A percentile compares a stretch with the other conserved stretches of the same genome.
phyloP scores from a whole-genome alignment of 1,139 yeast genomes.

The Pichia sp. region DNA sequence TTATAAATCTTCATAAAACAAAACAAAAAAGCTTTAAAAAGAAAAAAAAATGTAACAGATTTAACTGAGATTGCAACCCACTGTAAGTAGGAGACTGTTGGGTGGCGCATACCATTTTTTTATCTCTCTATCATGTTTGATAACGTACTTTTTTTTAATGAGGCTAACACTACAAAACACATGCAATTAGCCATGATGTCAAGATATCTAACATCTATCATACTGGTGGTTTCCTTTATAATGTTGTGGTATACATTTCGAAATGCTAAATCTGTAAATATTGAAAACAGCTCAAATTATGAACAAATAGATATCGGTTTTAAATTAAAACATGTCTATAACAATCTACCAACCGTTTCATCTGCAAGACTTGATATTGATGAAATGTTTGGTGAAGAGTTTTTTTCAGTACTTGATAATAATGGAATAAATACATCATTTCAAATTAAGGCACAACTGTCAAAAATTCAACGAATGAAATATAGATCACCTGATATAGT shows the following conservation, averaged over 20 bases:
- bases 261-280: background rate
- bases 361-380: constrained; percentile 26
- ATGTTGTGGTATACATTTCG: constrained; percentile 1
- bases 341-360: constrained; percentile 22
- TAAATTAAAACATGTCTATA: constrained; percentile 21
- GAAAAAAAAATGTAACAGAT: background rate
- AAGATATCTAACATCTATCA: background rate
- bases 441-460: constrained; percentile 2
- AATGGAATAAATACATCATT: constrained; percentile 7
- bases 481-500: constrained; percentile 59
- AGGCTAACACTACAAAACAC: background rate
- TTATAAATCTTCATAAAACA: no score
- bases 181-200: background rate
- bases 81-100: background rate
- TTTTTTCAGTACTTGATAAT: background rate
- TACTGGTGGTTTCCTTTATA: background rate
- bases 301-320: constrained; percentile 7
- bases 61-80: no score
- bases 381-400: background rate
- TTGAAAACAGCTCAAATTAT: background rate
- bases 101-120: background rate
- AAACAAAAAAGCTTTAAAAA: background rate
- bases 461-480: constrained; percentile 41
- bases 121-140: background rate
- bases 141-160: background rate